Evolutionary conservation across 148 eudicot genomes (phyloP).

Genomic region (Spergularia marina): DNA sequence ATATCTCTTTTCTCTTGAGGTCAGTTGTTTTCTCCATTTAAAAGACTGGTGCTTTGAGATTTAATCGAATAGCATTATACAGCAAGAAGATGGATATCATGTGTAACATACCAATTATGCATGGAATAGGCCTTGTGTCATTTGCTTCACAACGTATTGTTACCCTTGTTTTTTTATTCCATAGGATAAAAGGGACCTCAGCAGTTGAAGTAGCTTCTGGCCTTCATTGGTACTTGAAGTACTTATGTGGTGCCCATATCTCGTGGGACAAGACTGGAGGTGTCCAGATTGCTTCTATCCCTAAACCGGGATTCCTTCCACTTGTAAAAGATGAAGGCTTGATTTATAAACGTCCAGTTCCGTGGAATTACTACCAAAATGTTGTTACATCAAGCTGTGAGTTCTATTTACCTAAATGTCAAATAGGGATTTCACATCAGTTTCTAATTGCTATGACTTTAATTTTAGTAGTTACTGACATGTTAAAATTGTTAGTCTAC

Average conservation of each 20-base stretch:
- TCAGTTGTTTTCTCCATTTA: too few species aligned
- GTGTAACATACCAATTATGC: not conserved
- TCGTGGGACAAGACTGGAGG: conserved; percentile 99
- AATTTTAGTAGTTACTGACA: not conserved
- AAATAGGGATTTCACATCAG: conserved; percentile 1
- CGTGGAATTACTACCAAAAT: conserved; percentile 96
- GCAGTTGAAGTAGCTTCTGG: conserved; percentile 88
- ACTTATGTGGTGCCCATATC: conserved; percentile 79
- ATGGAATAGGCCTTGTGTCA: not conserved
- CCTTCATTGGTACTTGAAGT: conserved; percentile 90
- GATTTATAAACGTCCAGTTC: conserved; percentile 70
- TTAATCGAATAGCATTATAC: too few species aligned
- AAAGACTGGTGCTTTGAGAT: not conserved
- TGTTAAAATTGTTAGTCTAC: not conserved
- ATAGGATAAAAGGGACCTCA: conserved; percentile 76
- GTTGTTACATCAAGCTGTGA: conserved; percentile 97
- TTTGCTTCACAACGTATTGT: not conserved
- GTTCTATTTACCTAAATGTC: conserved; percentile 25
- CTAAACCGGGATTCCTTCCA: conserved; percentile 69
- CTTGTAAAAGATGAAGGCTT: conserved; percentile 52
- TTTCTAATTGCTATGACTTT: not conserved
- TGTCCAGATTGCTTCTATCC: conserved; percentile 63
- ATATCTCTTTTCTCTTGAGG: too few species aligned
- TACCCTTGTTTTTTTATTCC: not conserved
- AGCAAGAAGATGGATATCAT: not conserved